Base-by-base conservation (phyloP, 1,284 basidiomycete genomes). In the Stereum hirsutum region DNA sequence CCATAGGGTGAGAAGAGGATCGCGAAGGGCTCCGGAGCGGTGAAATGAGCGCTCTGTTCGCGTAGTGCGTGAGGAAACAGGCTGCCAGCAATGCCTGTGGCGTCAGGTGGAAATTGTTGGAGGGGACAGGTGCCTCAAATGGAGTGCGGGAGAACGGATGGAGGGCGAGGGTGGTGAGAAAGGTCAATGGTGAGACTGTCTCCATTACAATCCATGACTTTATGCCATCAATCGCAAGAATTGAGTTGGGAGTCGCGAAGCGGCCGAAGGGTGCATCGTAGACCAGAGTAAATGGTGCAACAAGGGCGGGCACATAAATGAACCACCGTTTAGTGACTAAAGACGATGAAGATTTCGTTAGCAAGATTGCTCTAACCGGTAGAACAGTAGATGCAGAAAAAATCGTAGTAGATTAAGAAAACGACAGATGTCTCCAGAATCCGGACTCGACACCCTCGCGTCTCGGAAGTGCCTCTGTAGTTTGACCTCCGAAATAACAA, bases 151-250 rank as follows among this genome's bases (percentile, higher is more conserved):
- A 46, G 54, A 87, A 80, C 8, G 60, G 65, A 47, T 67, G 57
- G 12, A 72, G 51, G 65, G 74, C 70, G 33, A 45, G 12, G 2
- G 69, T 65, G 62, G 66, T 63, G 27, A 70, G 43, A 55, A 87
- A 81, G n/a, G 58, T 54, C 49, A 78, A 42, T 6, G 89, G 88
- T 3, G 88, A 74, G n/a, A 86, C 70, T 33, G 88, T 64, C 61
- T 95, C 91, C 89, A 94, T 94, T 39, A 75, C 32, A 21, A 90
- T 83, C 89, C 91, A 94, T 25, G 83, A 69, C 51, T 66, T 70
- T 48, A 75, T 70, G 14, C 69, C 68, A 24, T 65, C 49, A 12
- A 44, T 1, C 2, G 43, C 40, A 28, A 46, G 34, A 19, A 33
- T 27, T 34, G 45, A 41, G 28, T 61, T 49, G 24, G 66, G 58